Evolutionary conservation across 2,329 filamentous ascomycete species (phyloP).

Genomic region (Curvularia spicifera): DNA sequence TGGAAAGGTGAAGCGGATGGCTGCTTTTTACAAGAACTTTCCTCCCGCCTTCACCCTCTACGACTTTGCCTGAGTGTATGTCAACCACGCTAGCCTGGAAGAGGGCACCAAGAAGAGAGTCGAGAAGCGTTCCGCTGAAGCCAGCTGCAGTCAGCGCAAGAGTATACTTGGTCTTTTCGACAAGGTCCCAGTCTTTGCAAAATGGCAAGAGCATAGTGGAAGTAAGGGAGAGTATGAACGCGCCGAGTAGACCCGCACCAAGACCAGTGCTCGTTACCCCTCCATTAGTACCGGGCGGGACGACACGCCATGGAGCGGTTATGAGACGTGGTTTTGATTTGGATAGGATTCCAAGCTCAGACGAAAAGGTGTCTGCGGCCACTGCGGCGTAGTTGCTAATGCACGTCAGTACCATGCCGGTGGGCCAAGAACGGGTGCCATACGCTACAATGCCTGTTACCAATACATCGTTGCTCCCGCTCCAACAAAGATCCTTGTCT

Average conservation of each 20-base stretch:
- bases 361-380: conserved; percentile 91
- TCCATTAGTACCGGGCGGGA: conserved; percentile 91
- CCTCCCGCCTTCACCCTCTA: conserved; percentile 81
- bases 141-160: conserved; percentile 73
- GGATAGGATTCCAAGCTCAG: conserved; percentile 91
- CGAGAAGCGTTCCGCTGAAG: conserved; percentile 78
- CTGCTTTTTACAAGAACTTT: conserved; percentile 56
- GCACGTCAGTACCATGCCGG: conserved; percentile 48
- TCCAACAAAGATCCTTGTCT: conserved; percentile 49
- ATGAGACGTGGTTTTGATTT: conserved; percentile 79
- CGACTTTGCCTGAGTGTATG: conserved; percentile 79
- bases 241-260: conserved; percentile 74
- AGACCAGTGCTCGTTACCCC: conserved; percentile 82
- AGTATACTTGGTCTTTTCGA: conserved; percentile 49
- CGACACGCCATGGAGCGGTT: conserved; percentile 78
- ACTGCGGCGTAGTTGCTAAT: conserved; percentile 86
- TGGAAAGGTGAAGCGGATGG: conserved; percentile 39
- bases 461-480: conserved; percentile 48
- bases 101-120: conserved; percentile 84
- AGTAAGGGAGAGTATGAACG: conserved; percentile 71
- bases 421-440: background rate
- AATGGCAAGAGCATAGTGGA: conserved; percentile 73
- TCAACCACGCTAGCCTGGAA: conserved; percentile 89
- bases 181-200: conserved; percentile 56
- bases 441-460: conserved; percentile 59